Conservation (phyloP, 163 green algal genomes). For the Volvox carteri region DNA sequence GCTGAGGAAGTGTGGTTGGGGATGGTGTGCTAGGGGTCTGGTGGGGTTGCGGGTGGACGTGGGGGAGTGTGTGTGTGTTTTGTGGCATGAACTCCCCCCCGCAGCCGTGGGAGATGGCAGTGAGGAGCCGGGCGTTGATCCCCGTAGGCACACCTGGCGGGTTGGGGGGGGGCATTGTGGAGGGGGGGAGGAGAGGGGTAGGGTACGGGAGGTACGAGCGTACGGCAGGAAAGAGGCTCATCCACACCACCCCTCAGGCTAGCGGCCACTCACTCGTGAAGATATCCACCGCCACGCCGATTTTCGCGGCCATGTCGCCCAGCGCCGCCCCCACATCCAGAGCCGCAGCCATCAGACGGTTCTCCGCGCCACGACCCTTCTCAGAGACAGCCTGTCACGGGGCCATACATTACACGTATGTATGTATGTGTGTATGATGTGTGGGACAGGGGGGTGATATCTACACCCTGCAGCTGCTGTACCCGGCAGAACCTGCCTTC, state of each 20-base stretch:
- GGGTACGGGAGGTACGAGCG: neutral
- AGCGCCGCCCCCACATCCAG: slow-evolving; percentile 42
- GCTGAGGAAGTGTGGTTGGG: neutral
- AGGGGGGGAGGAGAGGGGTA: neutral
- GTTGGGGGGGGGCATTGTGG: neutral
- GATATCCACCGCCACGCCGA: slow-evolving; percentile 44
- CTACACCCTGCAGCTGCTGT: too few species aligned
- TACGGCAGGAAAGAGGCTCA: too few species aligned
- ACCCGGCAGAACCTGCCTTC: too few species aligned
- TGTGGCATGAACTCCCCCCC: slow-evolving; percentile 54
- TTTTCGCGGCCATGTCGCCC: slow-evolving; percentile 11
- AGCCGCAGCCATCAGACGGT: neutral
- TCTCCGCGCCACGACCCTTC: slow-evolving; percentile 14
- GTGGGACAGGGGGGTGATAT: too few species aligned
- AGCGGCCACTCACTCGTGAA: slow-evolving; percentile 36
- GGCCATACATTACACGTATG: too few species aligned
- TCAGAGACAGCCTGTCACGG: slow-evolving; percentile 11
- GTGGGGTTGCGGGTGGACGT: neutral
- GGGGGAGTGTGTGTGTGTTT: neutral
- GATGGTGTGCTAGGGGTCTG: neutral
- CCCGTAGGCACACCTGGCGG: neutral
- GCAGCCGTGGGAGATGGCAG: slow-evolving; percentile 25
- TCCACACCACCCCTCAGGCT: too few species aligned
- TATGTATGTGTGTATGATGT: too few species aligned
- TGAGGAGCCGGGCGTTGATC: slow-evolving; percentile 48